Evolutionary conservation across 1,284 basidiomycete species (phyloP).

Genomic region (Trametes sp.): DNA sequence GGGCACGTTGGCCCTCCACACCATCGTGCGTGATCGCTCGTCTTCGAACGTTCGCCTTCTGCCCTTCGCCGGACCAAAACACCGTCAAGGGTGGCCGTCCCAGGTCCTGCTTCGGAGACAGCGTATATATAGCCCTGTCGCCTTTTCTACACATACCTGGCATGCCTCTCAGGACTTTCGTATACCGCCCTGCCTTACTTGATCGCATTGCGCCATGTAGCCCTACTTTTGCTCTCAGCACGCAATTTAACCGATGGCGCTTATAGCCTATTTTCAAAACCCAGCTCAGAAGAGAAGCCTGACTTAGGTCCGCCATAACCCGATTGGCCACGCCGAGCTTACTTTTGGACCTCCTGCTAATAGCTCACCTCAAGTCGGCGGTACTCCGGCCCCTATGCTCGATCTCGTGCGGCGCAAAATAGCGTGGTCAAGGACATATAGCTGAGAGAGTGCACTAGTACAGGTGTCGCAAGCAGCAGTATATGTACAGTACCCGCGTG

Average conservation of each 20-base stretch:
- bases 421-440: too few relatives aligned
- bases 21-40: constrained; percentile 28
- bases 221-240: constrained; percentile 1
- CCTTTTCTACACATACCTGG: not conserved
- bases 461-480: too few relatives aligned
- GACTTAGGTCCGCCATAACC: not conserved
- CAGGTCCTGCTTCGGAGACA: not conserved
- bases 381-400: too few relatives aligned
- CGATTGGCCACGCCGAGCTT: constrained; percentile 9
- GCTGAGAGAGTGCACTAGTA: too few relatives aligned
- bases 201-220: constrained; percentile 7
- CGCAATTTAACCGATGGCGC: constrained; percentile 8
- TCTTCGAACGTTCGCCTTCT: constrained; percentile 10
- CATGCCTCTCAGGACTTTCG: not conserved
- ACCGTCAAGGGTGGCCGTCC: too few relatives aligned
- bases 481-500: too few relatives aligned
- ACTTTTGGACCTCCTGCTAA: not conserved
- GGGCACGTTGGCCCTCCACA: constrained; percentile 22
- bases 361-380: not conserved
- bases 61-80: not conserved
- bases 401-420: too few relatives aligned
- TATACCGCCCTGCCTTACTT: not conserved
- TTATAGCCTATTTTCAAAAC: constrained; percentile 7
- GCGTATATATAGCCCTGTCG: constrained; percentile 4
- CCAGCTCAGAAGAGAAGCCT: not conserved